These are phyloP conservation scores for Vaccinium darrowii DNA, from an alignment of 148 eudicot genomes.

Conservation along the genomic window DNA sequence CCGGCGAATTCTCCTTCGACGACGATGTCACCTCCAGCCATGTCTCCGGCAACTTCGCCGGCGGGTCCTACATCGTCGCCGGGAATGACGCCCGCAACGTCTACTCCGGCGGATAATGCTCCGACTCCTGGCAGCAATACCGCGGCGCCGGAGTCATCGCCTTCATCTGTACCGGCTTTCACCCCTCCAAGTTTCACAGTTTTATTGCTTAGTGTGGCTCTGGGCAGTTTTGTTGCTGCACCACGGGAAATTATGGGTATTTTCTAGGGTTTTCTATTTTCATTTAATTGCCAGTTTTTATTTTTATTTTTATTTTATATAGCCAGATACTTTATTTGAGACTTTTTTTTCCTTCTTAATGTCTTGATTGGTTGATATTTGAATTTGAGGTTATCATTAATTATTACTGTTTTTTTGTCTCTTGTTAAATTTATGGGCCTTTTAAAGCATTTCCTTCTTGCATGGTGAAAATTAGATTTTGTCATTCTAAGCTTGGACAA, in stretches of 20 bases:
- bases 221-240: neutral
- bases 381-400: neutral
- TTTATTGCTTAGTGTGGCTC: neutral
- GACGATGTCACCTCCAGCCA: neutral
- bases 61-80: neutral
- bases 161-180: slow-evolving; percentile 9
- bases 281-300: neutral
- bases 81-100: neutral
- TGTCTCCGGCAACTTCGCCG: neutral
- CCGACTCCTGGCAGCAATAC: neutral
- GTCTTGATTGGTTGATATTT: neutral
- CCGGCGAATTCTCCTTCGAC: neutral
- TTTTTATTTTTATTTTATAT: neutral
- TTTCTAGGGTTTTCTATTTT: neutral
- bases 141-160: neutral
- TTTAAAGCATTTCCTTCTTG: neutral
- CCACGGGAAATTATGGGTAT: neutral
- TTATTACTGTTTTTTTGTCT: no score
- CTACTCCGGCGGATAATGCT: neutral
- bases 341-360: neutral
- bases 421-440: no score
- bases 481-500: no score
- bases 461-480: neutral
- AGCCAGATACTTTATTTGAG: neutral
- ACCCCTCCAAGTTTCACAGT: neutral